Conservation (phyloP, 805 yeast genomes). For the Starmerella lactis-condensi region DNA sequence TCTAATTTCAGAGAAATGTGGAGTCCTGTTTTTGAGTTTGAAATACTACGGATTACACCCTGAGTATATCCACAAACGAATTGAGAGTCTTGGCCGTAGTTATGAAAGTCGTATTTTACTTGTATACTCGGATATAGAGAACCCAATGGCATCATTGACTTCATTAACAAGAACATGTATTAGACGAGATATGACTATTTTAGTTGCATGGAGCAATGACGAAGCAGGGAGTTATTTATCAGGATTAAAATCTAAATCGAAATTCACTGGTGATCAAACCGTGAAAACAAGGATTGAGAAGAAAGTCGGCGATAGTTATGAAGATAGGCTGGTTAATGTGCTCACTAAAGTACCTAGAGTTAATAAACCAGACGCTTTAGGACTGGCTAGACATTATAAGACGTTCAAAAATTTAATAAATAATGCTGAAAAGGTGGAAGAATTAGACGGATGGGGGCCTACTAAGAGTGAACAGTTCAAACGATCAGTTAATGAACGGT, state of each 20-base stretch:
- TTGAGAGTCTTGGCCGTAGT: constrained; percentile 21
- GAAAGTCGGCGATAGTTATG: constrained; percentile 14
- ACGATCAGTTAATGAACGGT: constrained; percentile 18
- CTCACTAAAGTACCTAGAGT: constrained; percentile 23
- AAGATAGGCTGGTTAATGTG: constrained; percentile 21
- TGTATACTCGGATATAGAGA: constrained; percentile 25
- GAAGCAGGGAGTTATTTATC: constrained; percentile 26
- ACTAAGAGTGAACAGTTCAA: constrained; percentile 18
- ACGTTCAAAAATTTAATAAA: constrained; percentile 19
- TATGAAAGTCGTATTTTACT: constrained; percentile 22
- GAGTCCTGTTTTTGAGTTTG: constrained; percentile 24
- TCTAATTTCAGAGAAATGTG: constrained; percentile 20
- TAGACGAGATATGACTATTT: constrained; percentile 20
- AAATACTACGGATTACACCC: constrained; percentile 25
- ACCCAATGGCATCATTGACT: constrained; percentile 21
- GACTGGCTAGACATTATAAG: constrained; percentile 21
- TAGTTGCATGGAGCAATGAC: constrained; percentile 23
- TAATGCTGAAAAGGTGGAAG: constrained; percentile 16
- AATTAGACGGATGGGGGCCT: constrained; percentile 23
- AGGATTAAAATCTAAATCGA: constrained; percentile 20
- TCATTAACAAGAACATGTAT: constrained; percentile 23
- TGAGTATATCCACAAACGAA: constrained; percentile 26
- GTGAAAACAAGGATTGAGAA: constrained; percentile 11
- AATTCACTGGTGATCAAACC: constrained; percentile 19
- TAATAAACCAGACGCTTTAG: constrained; percentile 24